Conservation (phyloP, 352 stramenopile species). For the Phytophthora tentaculata region DNA sequence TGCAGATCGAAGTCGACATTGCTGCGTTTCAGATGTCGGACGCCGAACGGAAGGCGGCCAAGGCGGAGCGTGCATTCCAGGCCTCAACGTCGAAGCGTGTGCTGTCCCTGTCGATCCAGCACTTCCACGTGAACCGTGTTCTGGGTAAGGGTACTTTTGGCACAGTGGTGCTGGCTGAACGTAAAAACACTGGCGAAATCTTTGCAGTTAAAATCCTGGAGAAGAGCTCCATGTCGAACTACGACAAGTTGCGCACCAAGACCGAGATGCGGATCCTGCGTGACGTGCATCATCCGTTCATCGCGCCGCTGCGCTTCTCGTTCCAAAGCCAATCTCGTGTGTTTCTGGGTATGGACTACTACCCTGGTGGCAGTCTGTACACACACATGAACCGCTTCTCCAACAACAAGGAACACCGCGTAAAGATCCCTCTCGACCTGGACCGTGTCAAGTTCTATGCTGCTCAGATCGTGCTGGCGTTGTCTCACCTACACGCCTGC, state of each 20-base stretch:
- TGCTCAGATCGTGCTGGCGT: constrained; percentile 91
- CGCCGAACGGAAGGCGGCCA: constrained; percentile 68
- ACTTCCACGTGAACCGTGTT: constrained; percentile 96
- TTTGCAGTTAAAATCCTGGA: constrained; percentile 94
- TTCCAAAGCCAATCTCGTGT: constrained; percentile 86
- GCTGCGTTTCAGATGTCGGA: constrained; percentile 83
- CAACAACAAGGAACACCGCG: constrained; percentile 89
- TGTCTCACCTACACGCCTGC: constrained; percentile 92
- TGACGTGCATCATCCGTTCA: constrained; percentile 93
- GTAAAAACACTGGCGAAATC: constrained; percentile 87
- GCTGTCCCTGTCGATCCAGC: constrained; percentile 88
- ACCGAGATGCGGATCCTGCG: constrained; percentile 92
- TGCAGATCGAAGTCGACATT: constrained; percentile 88
- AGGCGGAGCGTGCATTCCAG: constrained; percentile 70
- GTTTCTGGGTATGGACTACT: constrained; percentile 89
- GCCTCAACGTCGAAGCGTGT: constrained; percentile 83
- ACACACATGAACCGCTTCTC: constrained; percentile 94
- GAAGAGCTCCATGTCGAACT: constrained; percentile 92
- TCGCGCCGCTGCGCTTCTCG: constrained; percentile 89
- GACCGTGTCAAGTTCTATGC: constrained; percentile 90
- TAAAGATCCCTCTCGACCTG: constrained; percentile 86
- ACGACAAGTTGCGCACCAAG: constrained; percentile 93
- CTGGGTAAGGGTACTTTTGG: constrained; percentile 96
- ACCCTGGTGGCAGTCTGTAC: constrained; percentile 85
- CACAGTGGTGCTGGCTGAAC: constrained; percentile 89